Percentiles rank a stretch among this genome's conserved stretches.
These are phyloP conservation scores for Pseudoperonospora humuli DNA, from an alignment of 352 stramenopile genomes.

Conservation along the genomic window DNA sequence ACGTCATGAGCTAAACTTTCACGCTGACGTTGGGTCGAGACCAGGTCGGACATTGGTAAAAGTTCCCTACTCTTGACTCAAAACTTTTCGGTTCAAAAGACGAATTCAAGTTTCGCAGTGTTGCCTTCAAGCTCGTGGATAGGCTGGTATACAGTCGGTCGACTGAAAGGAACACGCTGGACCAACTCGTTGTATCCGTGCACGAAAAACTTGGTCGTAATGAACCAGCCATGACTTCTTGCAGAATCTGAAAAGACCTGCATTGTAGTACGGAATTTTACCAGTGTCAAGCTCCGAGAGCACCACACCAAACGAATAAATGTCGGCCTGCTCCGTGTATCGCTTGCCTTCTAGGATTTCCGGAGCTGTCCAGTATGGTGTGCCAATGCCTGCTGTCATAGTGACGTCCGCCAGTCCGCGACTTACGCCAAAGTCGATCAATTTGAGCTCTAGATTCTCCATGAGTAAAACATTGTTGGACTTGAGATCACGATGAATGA, in stretches of 20 bases:
- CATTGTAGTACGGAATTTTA: conserved; percentile 24
- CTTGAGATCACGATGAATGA: conserved; percentile 80
- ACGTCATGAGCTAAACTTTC: no score
- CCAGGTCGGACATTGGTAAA: no score
- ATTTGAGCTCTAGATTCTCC: conserved; percentile 20
- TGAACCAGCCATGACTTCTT: conserved; percentile 33
- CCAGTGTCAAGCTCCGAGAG: conserved; percentile 42
- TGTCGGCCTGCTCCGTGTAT: conserved; percentile 59
- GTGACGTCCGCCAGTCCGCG: conserved; percentile 7
- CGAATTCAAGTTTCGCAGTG: no score
- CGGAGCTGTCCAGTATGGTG: conserved; percentile 53
- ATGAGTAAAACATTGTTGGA: conserved; percentile 73
- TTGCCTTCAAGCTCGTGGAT: no score
- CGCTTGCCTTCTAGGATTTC: conserved; percentile 48
- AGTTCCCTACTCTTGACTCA: no score
- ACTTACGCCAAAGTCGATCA: conserved; percentile 43
- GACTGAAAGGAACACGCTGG: conserved; percentile 9
- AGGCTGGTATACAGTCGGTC: no score
- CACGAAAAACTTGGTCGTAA: conserved; percentile 34
- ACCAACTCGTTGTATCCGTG: conserved; percentile 17
- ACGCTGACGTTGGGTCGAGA: no score
- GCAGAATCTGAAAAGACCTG: conserved; percentile 36
- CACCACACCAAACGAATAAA: conserved; percentile 69
- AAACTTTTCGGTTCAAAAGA: no score
- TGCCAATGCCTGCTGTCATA: conserved; percentile 42